Evolutionary conservation across 2,329 filamentous ascomycete species (phyloP).

Genomic region (Venturia asperata): DNA sequence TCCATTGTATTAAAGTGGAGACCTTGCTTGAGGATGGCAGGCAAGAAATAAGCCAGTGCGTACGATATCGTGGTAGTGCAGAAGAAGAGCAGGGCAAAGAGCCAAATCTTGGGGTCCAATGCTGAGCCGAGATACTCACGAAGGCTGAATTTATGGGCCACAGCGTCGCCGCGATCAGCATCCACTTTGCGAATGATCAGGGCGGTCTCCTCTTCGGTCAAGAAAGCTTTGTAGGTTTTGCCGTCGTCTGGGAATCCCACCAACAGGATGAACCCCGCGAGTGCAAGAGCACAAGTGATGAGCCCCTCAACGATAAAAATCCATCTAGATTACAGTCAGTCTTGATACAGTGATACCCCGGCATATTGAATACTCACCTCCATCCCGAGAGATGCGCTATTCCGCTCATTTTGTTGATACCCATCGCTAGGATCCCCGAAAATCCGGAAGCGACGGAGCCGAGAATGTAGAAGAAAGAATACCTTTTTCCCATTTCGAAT

Average conservation of each 20-base stretch:
- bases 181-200: conserved; percentile 47
- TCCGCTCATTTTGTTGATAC: conserved; percentile 38
- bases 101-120: conserved; percentile 49
- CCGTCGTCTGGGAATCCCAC: conserved; percentile 53
- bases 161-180: conserved; percentile 47
- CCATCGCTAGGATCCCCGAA: conserved; percentile 62
- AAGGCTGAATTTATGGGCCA: conserved; percentile 41
- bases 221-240: conserved; percentile 30
- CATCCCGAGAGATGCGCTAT: conserved; percentile 40
- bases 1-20: conserved; percentile 59
- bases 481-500: conserved; percentile 64
- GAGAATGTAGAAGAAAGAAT: conserved; percentile 62
- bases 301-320: conserved; percentile 34
- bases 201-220: conserved; percentile 40
- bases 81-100: conserved; percentile 48
- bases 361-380: conserved; percentile 55
- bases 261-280: conserved; percentile 50
- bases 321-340: neutral
- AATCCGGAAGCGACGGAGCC: conserved; percentile 60
- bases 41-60: conserved; percentile 70
- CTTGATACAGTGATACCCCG: no score
- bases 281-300: conserved; percentile 48
- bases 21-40: conserved; percentile 58
- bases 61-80: conserved; percentile 66
- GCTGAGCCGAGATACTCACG: conserved; percentile 43